Base-by-base conservation (phyloP, 106 monocot species). In the Platanthera guangdongensis region DNA sequence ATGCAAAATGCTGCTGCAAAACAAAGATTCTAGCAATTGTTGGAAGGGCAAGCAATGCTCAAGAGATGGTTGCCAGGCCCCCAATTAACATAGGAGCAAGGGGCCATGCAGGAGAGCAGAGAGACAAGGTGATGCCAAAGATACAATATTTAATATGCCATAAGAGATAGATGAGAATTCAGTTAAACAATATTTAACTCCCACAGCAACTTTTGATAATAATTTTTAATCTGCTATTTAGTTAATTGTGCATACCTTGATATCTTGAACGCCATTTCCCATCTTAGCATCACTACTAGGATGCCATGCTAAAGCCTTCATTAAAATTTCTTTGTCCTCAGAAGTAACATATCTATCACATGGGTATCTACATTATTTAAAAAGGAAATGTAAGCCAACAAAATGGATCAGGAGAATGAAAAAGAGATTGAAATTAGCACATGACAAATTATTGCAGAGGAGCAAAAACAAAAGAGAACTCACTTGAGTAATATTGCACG, bases 221-320 rank as follows among this genome's bases (percentile, higher is more conserved):
- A 68, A 75, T 21, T 5, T 5, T 1, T 68, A 1, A 25, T 3
- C 8, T 19, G 9, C 25, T 67, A 67, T 39, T 25, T 39, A 67
- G 50, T 11, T 14, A n/a, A 1, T 28, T 19, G 18, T 32, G 7
- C 57, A 60, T 81, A 91, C 94, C 94, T 89, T 94, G 19, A 94
- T 84, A 50, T 81, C 83, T 64, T 84, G 82, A 52, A 89, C 51
- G 59, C 91, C 94, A 78, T 16, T 49, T 70, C 88, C 91, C 9
- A 83, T 78, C 78, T 91, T 94, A 60, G 79, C 82, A 83, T 76
- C 77, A 74, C 82, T 68, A 48, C 79, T 85, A 14, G 91, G 91
- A 87, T 94, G 94, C 76, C 81, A 89, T 21, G 28, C 54, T 51
- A 94, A 73, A 47, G 91, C 91, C 59, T 87, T 84, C 16, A 85